Evolutionary conservation across 257 asterid genomes (phyloP).

Genomic region (Haberlea rhodopensis): DNA sequence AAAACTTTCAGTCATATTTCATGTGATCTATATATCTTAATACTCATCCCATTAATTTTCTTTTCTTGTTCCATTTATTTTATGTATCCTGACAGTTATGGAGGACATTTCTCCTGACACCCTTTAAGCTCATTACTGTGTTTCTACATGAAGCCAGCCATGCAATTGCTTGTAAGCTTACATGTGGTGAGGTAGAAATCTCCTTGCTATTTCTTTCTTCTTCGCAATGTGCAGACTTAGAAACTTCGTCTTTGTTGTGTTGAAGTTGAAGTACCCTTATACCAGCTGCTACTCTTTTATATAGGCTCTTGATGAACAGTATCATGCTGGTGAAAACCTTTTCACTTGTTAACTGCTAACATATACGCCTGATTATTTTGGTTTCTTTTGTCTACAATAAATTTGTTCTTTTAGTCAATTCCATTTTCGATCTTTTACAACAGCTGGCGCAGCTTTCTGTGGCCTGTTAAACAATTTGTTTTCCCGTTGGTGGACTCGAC

Average conservation of each 20-base stretch:
- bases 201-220: slow-evolving; percentile 13
- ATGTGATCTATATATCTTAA: background rate
- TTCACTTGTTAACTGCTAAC: background rate
- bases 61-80: slow-evolving; percentile 15
- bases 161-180: slow-evolving; percentile 93
- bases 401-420: background rate
- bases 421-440: background rate
- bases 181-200: slow-evolving; percentile 81
- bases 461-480: background rate
- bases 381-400: background rate
- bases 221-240: background rate
- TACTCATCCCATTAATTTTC: background rate
- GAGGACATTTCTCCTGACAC: slow-evolving; percentile 89
- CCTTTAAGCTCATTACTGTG: slow-evolving; percentile 96
- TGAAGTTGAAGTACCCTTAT: slow-evolving; percentile 6
- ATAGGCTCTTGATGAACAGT: slow-evolving; percentile 3
- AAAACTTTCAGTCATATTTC: background rate
- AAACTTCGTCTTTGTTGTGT: background rate
- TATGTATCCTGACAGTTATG: slow-evolving; percentile 58
- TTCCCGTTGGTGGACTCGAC: background rate
- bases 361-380: background rate
- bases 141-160: slow-evolving; percentile 99
- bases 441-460: background rate
- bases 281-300: background rate
- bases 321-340: background rate